Evolutionary conservation across 2,329 filamentous ascomycete species (phyloP).

Genomic region (Mycosphaerella sp.): DNA sequence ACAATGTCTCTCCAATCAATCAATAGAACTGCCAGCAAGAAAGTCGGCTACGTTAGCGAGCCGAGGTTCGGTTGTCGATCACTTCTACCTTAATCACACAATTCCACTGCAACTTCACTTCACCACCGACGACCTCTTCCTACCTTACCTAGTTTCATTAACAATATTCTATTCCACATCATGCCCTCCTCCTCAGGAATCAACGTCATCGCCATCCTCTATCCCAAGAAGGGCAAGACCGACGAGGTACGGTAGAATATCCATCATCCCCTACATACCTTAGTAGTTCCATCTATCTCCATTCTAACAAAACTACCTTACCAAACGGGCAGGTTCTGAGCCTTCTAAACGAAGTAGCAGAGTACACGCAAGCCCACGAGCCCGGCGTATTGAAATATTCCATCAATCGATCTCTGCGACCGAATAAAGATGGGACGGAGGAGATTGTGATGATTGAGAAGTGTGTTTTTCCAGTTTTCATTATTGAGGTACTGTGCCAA

Average conservation of each 20-base stretch:
- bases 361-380: constrained; percentile 14
- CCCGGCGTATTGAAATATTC: constrained; percentile 14
- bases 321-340: constrained; percentile 16
- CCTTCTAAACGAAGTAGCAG: constrained; percentile 11
- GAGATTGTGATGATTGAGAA: constrained; percentile 20
- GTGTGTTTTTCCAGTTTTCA: constrained; percentile 2
- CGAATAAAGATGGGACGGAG: constrained; percentile 16
- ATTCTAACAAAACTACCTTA: background rate
- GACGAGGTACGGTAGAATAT: no score
- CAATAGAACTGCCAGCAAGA: no score
- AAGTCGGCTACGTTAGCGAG: no score
- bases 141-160: background rate
- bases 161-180: background rate
- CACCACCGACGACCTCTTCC: no score
- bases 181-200: constrained; percentile 18
- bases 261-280: no score
- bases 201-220: constrained; percentile 17
- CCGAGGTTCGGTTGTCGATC: no score
- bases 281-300: background rate
- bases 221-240: constrained; percentile 19
- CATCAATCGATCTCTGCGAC: constrained; percentile 15
- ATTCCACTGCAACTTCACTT: no score
- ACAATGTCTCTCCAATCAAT: no score
- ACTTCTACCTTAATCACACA: no score
- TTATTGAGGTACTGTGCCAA: no score